Evolutionary conservation across 352 stramenopile genomes (phyloP), one percentile per base, ranked within the genome.

Genomic region (Phytophthora cajani): DNA sequence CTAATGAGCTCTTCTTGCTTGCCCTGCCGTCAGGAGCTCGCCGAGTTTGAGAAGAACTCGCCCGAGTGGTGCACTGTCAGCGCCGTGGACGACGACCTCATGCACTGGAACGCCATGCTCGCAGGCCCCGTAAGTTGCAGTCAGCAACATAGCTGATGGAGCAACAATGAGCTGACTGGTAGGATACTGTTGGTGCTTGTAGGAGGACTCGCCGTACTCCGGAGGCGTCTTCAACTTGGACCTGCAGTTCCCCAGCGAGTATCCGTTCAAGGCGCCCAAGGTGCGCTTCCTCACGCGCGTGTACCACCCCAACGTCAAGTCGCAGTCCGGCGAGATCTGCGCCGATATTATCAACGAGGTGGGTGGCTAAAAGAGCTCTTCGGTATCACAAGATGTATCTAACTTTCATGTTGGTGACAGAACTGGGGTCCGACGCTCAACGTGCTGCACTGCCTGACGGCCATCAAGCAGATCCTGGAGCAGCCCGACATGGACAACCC

Each of bases 291-390:
- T 98, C 44, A 98, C 96, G 17, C 91, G 97, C 49, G 91, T 99
- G 25, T 99, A 99, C 78, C 97, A 99, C 87, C 97, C 97, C 27
- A 98, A 98, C 63, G 91, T 99, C 55, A 98, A 98, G 77, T 93
- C 89, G 2, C 91, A 98, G 67, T 98, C 87, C 12, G 97, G 97
- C 55, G 96, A 99, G 81, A 98, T 99, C 67, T 99, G 97, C 68
- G 94, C 94, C 58, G 92, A 98, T 64, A 85, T 99, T 19, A 97
- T 98, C 69, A 97, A 95, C 57, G 88, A 97, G 79, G 84, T 92
- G 21, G 30, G 19, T 58, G 17, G 38, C 38, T n/a, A 36, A 36
- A 33, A 36, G 30, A 36, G 30, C 30, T 36, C 30, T 36, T 36
- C 3, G 30, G 8, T 11, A 36, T 36, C 30, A 36, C 30, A 36